These are phyloP conservation scores for Picea sitchensis DNA, from an alignment of 75 land plant genomes.

Conservation along the genomic window DNA sequence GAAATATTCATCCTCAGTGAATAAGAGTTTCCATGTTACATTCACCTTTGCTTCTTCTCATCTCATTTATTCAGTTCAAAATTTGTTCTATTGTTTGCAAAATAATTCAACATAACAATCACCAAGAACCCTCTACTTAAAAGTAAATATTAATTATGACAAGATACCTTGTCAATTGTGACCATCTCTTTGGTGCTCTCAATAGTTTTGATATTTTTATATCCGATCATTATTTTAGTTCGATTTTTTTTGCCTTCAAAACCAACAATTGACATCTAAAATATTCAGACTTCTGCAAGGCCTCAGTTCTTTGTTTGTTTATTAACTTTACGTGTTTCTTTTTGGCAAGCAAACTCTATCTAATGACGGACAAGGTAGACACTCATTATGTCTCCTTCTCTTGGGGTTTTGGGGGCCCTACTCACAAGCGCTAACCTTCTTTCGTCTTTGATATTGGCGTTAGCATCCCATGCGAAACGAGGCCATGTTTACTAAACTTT, in stretches of 20 bases:
- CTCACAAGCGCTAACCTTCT: too few relatives aligned
- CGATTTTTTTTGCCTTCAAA: not conserved
- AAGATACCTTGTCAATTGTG: not conserved
- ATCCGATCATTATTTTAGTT: not conserved
- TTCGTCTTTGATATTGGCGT: too few relatives aligned
- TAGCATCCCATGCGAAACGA: too few relatives aligned
- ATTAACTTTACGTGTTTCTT: not conserved
- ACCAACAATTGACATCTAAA: not conserved
- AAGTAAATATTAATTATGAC: too few relatives aligned
- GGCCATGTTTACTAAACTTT: too few relatives aligned
- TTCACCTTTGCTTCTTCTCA: not conserved
- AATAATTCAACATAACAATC: not conserved
- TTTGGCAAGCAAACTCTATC: not conserved
- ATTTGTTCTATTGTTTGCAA: not conserved
- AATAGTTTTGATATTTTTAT: not conserved
- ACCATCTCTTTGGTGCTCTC: not conserved
- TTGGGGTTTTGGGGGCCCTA: too few relatives aligned
- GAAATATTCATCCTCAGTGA: too few relatives aligned
- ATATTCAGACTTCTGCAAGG: not conserved
- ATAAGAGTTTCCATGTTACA: too few relatives aligned
- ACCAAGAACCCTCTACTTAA: too few relatives aligned
- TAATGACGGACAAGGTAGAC: not conserved
- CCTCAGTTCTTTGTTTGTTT: not conserved
- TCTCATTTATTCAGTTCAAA: not conserved
- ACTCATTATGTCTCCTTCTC: too few relatives aligned